Evolutionary conservation across 108 stramenopile species (phyloP).

Genomic region (Licmophora abbreviata): DNA sequence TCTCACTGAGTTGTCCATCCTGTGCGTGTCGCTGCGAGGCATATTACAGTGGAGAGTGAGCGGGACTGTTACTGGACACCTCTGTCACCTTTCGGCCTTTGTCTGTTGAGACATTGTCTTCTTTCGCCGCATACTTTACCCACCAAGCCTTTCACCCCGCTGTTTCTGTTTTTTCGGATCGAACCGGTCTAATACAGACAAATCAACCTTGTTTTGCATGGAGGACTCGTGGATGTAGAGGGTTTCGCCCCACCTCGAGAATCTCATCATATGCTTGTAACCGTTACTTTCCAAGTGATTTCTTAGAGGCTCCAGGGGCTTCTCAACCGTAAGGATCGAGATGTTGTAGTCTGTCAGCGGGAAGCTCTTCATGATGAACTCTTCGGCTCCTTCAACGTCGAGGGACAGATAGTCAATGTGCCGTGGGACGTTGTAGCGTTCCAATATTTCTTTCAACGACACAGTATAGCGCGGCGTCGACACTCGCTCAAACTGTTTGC

Average conservation of each 20-base stretch:
- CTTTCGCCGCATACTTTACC: too few species aligned
- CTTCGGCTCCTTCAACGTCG: constrained; percentile 67
- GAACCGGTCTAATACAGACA: not conserved
- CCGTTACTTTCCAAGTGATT: constrained; percentile 8
- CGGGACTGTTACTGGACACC: too few species aligned
- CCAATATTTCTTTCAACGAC: constrained; percentile 32
- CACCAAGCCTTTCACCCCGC: too few species aligned
- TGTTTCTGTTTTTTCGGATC: not conserved
- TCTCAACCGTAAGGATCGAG: constrained; percentile 43
- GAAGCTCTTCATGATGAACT: constrained; percentile 41
- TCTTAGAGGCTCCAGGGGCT: constrained; percentile 23
- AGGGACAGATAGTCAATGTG: constrained; percentile 53
- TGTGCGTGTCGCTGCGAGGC: too few species aligned
- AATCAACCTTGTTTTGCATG: not conserved
- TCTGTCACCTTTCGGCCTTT: too few species aligned
- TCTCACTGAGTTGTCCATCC: too few species aligned
- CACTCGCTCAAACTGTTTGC: constrained; percentile 2
- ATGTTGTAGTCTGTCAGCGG: constrained; percentile 42
- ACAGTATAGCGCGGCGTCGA: constrained; percentile 26
- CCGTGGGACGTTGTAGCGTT: constrained; percentile 27
- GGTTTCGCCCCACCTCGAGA: constrained; percentile 14
- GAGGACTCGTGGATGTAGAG: not conserved
- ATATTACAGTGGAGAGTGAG: too few species aligned
- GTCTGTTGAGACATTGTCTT: too few species aligned
- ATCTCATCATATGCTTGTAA: constrained; percentile 10